Evolutionary conservation across 169 alveolate genomes (phyloP).

Genomic region (Plasmodium billcollinsi): DNA sequence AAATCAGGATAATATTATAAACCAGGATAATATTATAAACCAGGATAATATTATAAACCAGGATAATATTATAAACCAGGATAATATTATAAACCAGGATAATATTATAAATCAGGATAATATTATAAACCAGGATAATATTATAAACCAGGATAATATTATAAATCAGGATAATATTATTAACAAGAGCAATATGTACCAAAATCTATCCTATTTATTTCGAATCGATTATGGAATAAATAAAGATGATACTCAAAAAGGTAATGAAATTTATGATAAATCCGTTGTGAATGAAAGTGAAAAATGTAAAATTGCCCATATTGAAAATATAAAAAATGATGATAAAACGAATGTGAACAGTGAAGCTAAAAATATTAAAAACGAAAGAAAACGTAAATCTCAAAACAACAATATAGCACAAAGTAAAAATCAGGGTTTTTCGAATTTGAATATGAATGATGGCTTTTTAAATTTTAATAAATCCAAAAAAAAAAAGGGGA

Average conservation of each 20-base stretch:
- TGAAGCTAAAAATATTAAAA: neutral
- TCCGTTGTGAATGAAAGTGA: neutral
- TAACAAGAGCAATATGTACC: slow-evolving; percentile 2
- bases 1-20: neutral
- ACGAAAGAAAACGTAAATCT: slow-evolving; percentile 3
- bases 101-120: no score
- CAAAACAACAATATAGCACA: neutral
- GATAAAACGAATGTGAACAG: neutral
- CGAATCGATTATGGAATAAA: slow-evolving; percentile 40
- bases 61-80: neutral
- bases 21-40: no score
- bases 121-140: neutral
- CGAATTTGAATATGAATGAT: slow-evolving; percentile 11
- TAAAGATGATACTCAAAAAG: neutral
- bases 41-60: no score
- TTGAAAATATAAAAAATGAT: slow-evolving; percentile 3
- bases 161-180: neutral
- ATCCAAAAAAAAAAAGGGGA: slow-evolving; percentile 42
- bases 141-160: neutral
- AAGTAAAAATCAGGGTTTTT: neutral
- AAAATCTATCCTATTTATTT: slow-evolving; percentile 12
- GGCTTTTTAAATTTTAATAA: slow-evolving; percentile 51
- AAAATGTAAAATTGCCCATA: neutral
- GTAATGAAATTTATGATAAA: neutral
- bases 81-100: neutral